Evolutionary conservation across 306 rosid genomes (phyloP).

Genomic region (Corylus heterophylla): DNA sequence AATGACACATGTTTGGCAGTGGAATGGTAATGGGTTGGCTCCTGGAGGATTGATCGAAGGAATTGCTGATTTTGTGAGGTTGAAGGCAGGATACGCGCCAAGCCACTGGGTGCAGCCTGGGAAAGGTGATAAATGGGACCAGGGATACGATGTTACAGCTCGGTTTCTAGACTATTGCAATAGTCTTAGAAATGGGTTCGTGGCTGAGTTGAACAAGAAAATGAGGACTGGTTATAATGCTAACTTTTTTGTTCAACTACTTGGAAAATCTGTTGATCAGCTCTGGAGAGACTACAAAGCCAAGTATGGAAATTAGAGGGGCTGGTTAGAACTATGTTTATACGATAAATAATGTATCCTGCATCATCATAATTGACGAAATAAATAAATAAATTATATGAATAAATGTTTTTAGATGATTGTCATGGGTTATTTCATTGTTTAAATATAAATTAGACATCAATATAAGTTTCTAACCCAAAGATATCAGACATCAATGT

Average conservation of each 20-base stretch:
- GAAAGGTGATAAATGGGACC: slow-evolving; percentile 31
- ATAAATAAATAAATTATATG: background rate
- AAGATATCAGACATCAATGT: slow-evolving; percentile 18
- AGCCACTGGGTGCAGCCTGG: slow-evolving; percentile 28
- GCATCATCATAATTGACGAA: background rate
- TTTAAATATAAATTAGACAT: too few relatives aligned
- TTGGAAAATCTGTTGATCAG: slow-evolving; percentile 46
- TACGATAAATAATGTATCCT: background rate
- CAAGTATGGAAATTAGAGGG: slow-evolving; percentile 20
- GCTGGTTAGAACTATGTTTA: background rate
- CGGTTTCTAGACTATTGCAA: slow-evolving; percentile 41
- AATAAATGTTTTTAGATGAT: background rate
- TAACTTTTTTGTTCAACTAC: slow-evolving; percentile 38
- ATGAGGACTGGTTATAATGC: slow-evolving; percentile 36
- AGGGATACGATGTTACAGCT: slow-evolving; percentile 49
- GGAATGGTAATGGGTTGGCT: slow-evolving; percentile 32
- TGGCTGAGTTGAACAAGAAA: slow-evolving; percentile 46
- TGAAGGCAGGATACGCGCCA: slow-evolving; percentile 34
- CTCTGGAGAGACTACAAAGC: slow-evolving; percentile 54
- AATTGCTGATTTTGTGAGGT: slow-evolving; percentile 50
- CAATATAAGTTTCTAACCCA: slow-evolving; percentile 9
- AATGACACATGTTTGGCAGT: slow-evolving; percentile 43
- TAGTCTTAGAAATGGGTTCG: slow-evolving; percentile 39
- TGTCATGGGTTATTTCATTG: too few relatives aligned
- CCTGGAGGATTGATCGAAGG: slow-evolving; percentile 44